phyloP scores from a whole-genome alignment of 208 protist species.

The Phytomonas francai region DNA sequence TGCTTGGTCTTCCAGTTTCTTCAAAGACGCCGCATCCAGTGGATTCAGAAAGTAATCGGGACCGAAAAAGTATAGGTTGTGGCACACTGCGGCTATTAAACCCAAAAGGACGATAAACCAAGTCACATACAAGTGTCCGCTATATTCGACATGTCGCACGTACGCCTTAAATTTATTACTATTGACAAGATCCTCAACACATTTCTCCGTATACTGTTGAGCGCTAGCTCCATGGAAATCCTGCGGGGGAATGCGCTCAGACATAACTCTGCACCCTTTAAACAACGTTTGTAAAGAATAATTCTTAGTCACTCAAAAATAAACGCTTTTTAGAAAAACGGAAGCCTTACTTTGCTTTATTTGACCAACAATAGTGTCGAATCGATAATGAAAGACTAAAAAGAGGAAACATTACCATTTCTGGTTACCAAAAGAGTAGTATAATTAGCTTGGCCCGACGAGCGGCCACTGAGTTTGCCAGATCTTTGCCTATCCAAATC shows the following conservation, averaged over 20 bases:
- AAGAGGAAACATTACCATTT: neutral
- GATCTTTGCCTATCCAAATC: neutral
- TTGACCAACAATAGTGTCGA: neutral
- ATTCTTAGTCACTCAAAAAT: neutral
- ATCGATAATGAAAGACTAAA: neutral
- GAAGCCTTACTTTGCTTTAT: neutral
- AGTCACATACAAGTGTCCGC: slow-evolving; percentile 44
- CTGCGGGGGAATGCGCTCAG: slow-evolving; percentile 40
- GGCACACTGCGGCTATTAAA: slow-evolving; percentile 45
- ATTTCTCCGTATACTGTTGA: slow-evolving; percentile 45
- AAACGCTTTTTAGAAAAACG: neutral
- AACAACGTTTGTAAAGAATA: neutral
- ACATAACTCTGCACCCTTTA: slow-evolving; percentile 13
- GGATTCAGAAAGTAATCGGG: slow-evolving; percentile 20
- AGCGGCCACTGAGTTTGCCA: neutral
- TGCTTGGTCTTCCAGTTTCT: neutral
- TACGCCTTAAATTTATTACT: slow-evolving; percentile 52
- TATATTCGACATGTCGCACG: slow-evolving; percentile 51
- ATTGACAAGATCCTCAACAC: slow-evolving; percentile 34
- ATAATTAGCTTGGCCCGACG: neutral
- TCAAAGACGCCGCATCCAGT: slow-evolving; percentile 5
- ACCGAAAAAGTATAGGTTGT: slow-evolving; percentile 39
- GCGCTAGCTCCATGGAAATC: slow-evolving; percentile 57
- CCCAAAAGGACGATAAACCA: slow-evolving; percentile 65
- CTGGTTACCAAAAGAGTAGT: neutral